Base-by-base conservation (phyloP, 306 rosid species). In the Senna siamea region DNA sequence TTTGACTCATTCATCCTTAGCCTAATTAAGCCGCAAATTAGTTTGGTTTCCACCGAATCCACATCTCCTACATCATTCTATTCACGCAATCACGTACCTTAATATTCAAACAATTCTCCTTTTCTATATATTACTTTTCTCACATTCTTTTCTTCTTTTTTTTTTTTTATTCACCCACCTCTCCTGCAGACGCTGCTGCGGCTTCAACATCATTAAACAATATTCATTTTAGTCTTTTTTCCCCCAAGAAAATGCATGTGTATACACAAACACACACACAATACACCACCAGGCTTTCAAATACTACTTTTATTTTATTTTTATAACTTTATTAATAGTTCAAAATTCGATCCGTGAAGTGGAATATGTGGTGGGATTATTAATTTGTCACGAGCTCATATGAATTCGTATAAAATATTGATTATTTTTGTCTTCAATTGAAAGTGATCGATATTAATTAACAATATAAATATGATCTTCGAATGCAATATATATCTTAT, bases 1-100 rank as follows among this genome's bases (percentile, higher is more conserved):
- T 53, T 69, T 62, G 80, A 75, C 84, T 59, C 52, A 50, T 67
- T 34, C 34, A 51, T 8, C 71, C 52, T n/a, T 28, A 3, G n/a
- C 30, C 52, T 13, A 37, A 8, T 58, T 14, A 28, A 40, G 34
- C 18, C 22, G 13, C 51, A 46, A 20, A 35, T 19, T 35, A 35
- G 30, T 26, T 26, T 1, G 30, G 30, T 26, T 26, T 26, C 30
- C 30, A 26, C 30, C 30, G 30, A 26, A 26, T 26, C 3, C 30
- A 26, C 3, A 26, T 26, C 30, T 26, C 30, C 30, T 26, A 3
- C n/a, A 26, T 26, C 30, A 26, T 3, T 26, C 30, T 26, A 26
- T 26, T 26, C 30, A 26, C 30, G 1, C 30, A 26, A n/a, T 26
- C 30, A 26, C 67, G 18, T 14, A 56, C 75, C 43, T 57, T 68